A percentile compares a stretch with the other conserved stretches of the same genome.
Evolutionary conservation across 352 stramenopile genomes (phyloP).

Genomic region (Elongisporangium senticosum): DNA sequence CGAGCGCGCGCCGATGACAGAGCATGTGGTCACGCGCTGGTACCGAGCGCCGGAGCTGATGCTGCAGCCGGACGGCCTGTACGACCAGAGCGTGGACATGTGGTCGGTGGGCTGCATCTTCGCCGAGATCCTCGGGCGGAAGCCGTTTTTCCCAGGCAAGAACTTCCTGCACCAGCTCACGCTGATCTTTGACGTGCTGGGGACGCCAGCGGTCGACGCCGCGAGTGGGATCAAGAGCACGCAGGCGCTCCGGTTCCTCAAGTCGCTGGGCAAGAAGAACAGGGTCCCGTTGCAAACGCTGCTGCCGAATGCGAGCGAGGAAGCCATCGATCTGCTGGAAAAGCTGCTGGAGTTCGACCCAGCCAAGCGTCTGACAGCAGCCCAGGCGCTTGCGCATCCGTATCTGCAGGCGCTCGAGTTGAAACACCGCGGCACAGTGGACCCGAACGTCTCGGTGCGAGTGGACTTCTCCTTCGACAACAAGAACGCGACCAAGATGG

Average conservation of each 20-base stretch:
- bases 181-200: slow-evolving; percentile 75
- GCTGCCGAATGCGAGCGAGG: slow-evolving; percentile 44
- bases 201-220: slow-evolving; percentile 39
- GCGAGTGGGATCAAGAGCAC: slow-evolving; percentile 59
- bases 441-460: slow-evolving; percentile 27
- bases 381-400: slow-evolving; percentile 58
- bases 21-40: slow-evolving; percentile 87
- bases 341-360: slow-evolving; percentile 66
- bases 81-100: slow-evolving; percentile 88
- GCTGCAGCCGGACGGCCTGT: slow-evolving; percentile 84
- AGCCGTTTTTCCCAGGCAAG: slow-evolving; percentile 70
- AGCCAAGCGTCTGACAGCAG: slow-evolving; percentile 35
- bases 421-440: slow-evolving; percentile 25
- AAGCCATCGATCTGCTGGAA: slow-evolving; percentile 61
- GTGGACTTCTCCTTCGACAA: slow-evolving; percentile 71
- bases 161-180: slow-evolving; percentile 80
- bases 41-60: slow-evolving; percentile 90
- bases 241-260: slow-evolving; percentile 67
- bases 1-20: slow-evolving; percentile 55
- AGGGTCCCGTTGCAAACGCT: slow-evolving; percentile 44
- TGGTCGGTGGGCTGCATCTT: slow-evolving; percentile 87
- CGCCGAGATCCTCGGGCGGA: slow-evolving; percentile 67
- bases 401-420: slow-evolving; percentile 69
- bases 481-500: slow-evolving; percentile 64
- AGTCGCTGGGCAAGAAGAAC: slow-evolving; percentile 49